Evolutionary conservation across 495 filamentous ascomycete genomes (phyloP), one percentile per base, ranked within the genome.

Genomic region (Penicillium salamii): DNA sequence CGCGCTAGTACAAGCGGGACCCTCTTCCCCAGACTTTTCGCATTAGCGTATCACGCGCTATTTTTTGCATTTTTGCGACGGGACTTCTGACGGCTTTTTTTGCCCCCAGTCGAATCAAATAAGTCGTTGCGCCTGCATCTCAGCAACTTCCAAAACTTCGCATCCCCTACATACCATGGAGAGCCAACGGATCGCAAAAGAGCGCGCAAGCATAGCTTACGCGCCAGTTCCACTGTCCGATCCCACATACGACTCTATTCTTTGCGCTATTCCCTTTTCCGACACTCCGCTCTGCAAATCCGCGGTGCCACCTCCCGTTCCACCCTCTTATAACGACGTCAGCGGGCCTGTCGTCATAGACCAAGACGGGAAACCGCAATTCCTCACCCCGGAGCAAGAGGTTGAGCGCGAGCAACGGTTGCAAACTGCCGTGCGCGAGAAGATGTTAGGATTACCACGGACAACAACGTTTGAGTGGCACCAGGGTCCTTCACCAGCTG

Each of bases 301-400:
- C 12, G 7, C 29, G 7, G 7, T 11, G 7, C 12, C 29, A 32
- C 5, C 3, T 32, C 7, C 29, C 12, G 29, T 32, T 12, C 52
- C 62, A 4, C 64, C 64, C 1, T 42, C 39, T 8, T 67, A 67
- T 42, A 65, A 63, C 53, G 59, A 65, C 26, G 57, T 67, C 14
- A 65, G 59, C 53, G 65, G 61, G 19, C 53, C 61, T 7, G 65
- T 67, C 24, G 24, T 67, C 15, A 60, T 67, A 29, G 59, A 59
- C 39, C 53, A 52, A 42, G 36, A 65, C 40, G 65, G 65, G 0
- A 32, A 48, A 6, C 61, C 62, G 17, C 59, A 52, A 31, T 65
- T 67, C 47, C 55, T 67, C 13, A 59, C 61, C 4, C 61, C 57
- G 5, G 54, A 65, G 35, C 61, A 65, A 44, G 65, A 65, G 36